Evolutionary conservation across 2,329 filamentous ascomycete genomes (phyloP).

Genomic region (Fusarium secorum): DNA sequence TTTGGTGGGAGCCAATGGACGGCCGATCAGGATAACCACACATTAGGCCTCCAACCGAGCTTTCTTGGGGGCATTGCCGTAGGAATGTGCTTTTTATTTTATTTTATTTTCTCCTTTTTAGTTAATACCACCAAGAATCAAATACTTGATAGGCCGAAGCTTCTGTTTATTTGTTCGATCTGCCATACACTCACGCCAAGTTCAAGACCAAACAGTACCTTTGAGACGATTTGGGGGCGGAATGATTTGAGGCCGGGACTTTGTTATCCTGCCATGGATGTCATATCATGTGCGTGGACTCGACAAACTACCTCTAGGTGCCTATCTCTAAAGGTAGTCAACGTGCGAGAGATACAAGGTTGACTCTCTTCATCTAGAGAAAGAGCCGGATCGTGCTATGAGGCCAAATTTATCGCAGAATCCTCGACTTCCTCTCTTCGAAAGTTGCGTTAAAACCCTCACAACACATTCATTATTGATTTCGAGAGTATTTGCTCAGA

Average conservation of each 20-base stretch:
- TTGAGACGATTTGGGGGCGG: background rate
- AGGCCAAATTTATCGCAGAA: background rate
- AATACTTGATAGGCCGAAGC: slow-evolving; percentile 6
- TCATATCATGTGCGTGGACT: background rate
- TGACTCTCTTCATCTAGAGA: background rate
- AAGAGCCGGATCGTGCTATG: background rate
- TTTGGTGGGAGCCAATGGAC: background rate
- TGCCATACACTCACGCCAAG: background rate
- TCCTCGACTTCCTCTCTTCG: background rate
- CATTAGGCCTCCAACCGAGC: slow-evolving; percentile 4
- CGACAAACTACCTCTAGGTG: background rate
- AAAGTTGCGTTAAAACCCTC: background rate
- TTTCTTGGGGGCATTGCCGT: slow-evolving; percentile 2
- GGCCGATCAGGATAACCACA: slow-evolving; percentile 24
- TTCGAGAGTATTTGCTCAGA: background rate
- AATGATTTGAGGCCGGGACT: background rate
- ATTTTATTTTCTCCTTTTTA: slow-evolving; percentile 11
- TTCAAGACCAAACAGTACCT: background rate
- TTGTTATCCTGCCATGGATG: background rate
- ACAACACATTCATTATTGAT: background rate
- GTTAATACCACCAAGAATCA: slow-evolving; percentile 29
- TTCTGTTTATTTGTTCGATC: slow-evolving; percentile 4
- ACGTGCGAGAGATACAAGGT: background rate
- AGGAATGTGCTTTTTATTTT: slow-evolving; percentile 1
- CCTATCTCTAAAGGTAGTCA: background rate